Percentiles rank a stretch among this genome's conserved stretches.
Conservation (phyloP, 768 basidiomycete species). For the Sistotremastrum suecicum region DNA sequence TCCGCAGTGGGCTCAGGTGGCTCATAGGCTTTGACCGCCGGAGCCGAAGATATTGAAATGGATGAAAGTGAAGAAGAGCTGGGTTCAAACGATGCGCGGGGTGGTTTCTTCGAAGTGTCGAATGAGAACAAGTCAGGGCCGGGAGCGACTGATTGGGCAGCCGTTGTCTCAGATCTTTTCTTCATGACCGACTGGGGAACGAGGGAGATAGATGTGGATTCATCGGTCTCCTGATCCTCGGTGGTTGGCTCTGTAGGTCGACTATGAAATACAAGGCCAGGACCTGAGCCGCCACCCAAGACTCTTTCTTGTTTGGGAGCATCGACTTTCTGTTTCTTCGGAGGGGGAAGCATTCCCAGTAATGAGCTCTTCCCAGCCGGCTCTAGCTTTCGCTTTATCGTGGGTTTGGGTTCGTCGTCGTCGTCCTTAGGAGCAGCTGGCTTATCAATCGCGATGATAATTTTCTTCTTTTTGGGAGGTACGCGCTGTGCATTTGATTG, state of each 20-base stretch:
- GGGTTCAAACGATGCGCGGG: background rate
- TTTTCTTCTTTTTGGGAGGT: constrained; percentile 36
- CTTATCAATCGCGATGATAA: constrained; percentile 43
- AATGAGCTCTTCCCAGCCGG: constrained; percentile 48
- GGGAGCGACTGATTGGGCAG: constrained; percentile 9
- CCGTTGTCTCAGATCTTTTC: constrained; percentile 1
- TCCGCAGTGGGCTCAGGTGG: constrained; percentile 60
- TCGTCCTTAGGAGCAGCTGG: constrained; percentile 20
- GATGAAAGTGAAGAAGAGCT: background rate
- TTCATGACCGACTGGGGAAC: constrained; percentile 5
- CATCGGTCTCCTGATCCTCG: constrained; percentile 12
- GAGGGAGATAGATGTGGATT: background rate
- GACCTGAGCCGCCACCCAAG: constrained; percentile 49
- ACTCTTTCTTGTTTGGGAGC: constrained; percentile 33
- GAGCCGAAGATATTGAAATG: constrained; percentile 47
- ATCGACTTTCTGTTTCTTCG: constrained; percentile 41
- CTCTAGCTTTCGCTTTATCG: constrained; percentile 43
- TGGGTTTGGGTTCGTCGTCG: constrained; percentile 29
- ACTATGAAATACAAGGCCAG: constrained; percentile 46
- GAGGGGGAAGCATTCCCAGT: constrained; percentile 61
- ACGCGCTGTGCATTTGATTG: constrained; percentile 12
- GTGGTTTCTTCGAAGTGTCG: constrained; percentile 3
- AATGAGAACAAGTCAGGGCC: constrained; percentile 11
- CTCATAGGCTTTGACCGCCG: constrained; percentile 47
- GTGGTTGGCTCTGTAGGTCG: constrained; percentile 14